A percentile compares a stretch with the other conserved stretches of the same genome.
phyloP scores from a whole-genome alignment of 345 rosid genomes.

The Pugionium dolabratum region DNA sequence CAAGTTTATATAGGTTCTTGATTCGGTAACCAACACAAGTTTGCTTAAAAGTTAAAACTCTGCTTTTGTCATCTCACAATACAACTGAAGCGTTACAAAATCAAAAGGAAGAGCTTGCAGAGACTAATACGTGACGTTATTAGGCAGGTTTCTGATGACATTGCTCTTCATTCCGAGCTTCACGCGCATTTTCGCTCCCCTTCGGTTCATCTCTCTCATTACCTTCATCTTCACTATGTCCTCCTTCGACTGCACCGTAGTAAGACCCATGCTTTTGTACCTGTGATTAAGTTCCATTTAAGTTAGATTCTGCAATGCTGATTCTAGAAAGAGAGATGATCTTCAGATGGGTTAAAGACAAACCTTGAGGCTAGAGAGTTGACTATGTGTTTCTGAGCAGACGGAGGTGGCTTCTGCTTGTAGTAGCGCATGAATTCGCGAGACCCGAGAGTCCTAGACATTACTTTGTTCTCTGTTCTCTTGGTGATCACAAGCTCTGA shows the following conservation, averaged over 20 bases:
- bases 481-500: constrained; percentile 88
- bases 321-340: not conserved
- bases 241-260: constrained; percentile 81
- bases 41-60: not conserved
- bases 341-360: constrained; percentile 23
- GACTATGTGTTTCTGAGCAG: constrained; percentile 57
- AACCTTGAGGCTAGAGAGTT: constrained; percentile 77
- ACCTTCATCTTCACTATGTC: constrained; percentile 85
- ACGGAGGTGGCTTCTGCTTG: constrained; percentile 87
- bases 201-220: constrained; percentile 68
- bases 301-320: constrained; percentile 3
- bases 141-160: constrained; percentile 78
- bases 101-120: not conserved
- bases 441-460: constrained; percentile 76
- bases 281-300: constrained; percentile 46
- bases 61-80: not conserved
- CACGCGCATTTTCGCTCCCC: constrained; percentile 59
- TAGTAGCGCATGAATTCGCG: constrained; percentile 86
- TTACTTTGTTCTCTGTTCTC: constrained; percentile 50
- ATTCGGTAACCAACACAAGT: not conserved
- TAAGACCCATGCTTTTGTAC: constrained; percentile 85
- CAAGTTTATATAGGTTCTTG: too few relatives aligned
- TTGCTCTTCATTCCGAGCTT: constrained; percentile 84
- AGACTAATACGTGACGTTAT: constrained; percentile 65
- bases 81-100: not conserved